These are phyloP conservation scores for Termitomyces sp. DNA, from an alignment of 768 basidiomycete species.

Conservation along the genomic window DNA sequence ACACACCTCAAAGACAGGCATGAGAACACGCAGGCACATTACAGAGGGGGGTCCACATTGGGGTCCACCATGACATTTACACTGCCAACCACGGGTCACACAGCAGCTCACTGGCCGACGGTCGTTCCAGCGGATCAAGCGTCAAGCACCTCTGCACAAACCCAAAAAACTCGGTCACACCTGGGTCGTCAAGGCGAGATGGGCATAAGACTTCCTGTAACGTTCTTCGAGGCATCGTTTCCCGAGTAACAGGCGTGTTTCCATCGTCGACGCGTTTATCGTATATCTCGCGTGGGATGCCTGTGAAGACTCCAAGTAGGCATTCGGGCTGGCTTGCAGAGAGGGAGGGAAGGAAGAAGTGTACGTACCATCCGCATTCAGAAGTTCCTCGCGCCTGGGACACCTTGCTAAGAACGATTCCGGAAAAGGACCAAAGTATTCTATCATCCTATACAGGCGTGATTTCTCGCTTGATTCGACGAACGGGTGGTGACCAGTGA, in stretches of 20 bases:
- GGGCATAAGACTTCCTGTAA: neutral
- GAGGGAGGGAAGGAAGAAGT: neutral
- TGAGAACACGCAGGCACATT: too few relatives aligned
- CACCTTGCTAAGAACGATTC: neutral
- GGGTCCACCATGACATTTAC: too few relatives aligned
- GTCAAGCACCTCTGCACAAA: slow-evolving; percentile 6
- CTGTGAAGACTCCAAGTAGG: neutral
- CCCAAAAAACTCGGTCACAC: neutral
- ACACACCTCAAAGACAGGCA: too few relatives aligned
- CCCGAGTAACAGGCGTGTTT: neutral
- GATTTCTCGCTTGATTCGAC: neutral
- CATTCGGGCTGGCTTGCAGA: neutral
- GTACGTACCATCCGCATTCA: neutral
- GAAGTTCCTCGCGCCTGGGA: neutral
- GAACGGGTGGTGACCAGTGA: neutral
- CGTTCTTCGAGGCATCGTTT: neutral
- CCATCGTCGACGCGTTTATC: neutral
- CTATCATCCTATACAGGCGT: neutral
- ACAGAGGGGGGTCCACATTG: too few relatives aligned
- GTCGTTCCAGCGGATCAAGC: neutral
- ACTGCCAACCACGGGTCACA: slow-evolving; percentile 3
- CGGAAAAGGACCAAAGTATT: neutral
- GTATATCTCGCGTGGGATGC: neutral
- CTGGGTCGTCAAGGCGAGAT: neutral
- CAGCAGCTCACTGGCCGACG: slow-evolving; percentile 6